Evolutionary conservation across 75 land plant species (phyloP), one percentile per base, ranked within the genome.

Genomic region (Pseudotsuga menziesii): DNA sequence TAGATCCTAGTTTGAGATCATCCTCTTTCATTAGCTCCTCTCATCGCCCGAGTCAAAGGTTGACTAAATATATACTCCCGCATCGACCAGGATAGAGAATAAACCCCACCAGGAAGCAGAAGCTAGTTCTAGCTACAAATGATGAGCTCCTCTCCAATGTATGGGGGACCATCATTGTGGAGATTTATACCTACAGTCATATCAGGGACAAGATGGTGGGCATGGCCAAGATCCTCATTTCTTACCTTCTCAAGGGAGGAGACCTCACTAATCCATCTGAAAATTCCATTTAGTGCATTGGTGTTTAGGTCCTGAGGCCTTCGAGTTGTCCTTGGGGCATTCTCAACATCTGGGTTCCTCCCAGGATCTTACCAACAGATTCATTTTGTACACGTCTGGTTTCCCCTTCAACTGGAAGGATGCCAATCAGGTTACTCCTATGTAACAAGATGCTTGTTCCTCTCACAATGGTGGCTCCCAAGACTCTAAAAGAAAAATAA

Each of bases 71-170:
- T n/a, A n/a, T n/a, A n/a, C n/a, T n/a, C 87, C 64, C 35, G 56
- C 4, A 71, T 85, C 8, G 79, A 83, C 62, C 71, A 78, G 66
- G 39, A 74, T 22, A 75, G 36, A 84, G 81, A 57, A 63, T n/a
- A 19, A 79, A 85, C 58, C 87, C 87, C 59, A 55, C 41, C 15
- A 82, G 87, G 87, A 82, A 85, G 26, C 78, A 85, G 57, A 74
- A n/a, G 54, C 54, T 85, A 48, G 27, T 73, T 36, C 75, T 85
- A 26, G 26, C 66, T 7, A 70, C 82, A 58, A 20, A 56, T 58
- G 80, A 56, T 16, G 15, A 25, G 39, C 62, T 57, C 1, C 76
- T 58, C 27, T 27, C 26, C 63, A 57, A 61, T n/a, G 52, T 56
- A 27, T 44, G 75, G 23, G 44, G 66, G 15, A 78, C 82, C 2